A percentile compares a stretch with the other conserved stretches of the same genome.
phyloP scores from a whole-genome alignment of 441 rosid genomes.

The Syzygium malaccense region DNA sequence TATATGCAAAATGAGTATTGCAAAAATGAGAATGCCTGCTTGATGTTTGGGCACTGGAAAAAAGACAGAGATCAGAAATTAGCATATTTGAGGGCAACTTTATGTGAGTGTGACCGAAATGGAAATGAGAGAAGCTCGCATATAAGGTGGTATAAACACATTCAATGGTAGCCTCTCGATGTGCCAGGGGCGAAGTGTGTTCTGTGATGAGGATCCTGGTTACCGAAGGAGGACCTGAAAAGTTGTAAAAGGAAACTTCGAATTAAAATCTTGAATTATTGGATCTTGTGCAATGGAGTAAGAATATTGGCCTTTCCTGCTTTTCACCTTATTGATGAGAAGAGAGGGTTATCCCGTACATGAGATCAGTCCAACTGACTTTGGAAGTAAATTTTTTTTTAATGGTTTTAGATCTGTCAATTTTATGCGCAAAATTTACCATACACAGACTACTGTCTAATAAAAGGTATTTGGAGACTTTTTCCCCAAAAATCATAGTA shows the following conservation, averaged over 20 bases:
- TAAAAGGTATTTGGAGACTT: background rate
- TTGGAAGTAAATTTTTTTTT: background rate
- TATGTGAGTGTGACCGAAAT: background rate
- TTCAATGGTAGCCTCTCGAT: background rate
- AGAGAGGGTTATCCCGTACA: background rate
- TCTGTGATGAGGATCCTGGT: background rate
- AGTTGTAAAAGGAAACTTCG: background rate
- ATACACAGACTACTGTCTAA: background rate
- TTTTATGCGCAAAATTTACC: background rate
- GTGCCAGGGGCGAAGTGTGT: background rate
- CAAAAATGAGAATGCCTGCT: background rate
- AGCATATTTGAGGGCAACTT: background rate
- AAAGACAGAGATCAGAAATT: background rate
- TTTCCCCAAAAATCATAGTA: background rate
- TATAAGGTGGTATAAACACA: background rate
- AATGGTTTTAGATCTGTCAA: background rate
- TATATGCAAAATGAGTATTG: background rate
- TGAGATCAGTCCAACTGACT: background rate
- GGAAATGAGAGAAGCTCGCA: background rate
- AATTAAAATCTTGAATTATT: background rate
- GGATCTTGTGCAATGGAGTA: background rate
- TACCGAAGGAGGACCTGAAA: background rate
- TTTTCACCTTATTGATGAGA: background rate
- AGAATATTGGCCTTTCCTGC: background rate
- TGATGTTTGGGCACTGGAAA: background rate